These are phyloP conservation scores for Pseudogymnoascus sp. DNA, from an alignment of 2,329 filamentous ascomycete species.

Conservation along the genomic window DNA sequence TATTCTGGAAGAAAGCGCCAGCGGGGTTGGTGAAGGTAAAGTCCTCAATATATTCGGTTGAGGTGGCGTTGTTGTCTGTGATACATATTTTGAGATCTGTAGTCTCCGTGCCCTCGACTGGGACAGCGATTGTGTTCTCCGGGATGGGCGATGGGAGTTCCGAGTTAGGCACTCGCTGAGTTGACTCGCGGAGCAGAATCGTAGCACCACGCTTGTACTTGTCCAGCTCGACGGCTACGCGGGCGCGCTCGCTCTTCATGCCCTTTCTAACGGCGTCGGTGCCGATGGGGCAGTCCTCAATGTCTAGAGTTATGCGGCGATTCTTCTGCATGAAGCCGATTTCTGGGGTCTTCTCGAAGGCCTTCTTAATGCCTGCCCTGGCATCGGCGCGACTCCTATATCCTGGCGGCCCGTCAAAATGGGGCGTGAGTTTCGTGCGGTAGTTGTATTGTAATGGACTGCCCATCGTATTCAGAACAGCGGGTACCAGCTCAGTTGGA, in stretches of 20 bases:
- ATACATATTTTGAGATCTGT: slow-evolving; percentile 81
- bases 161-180: slow-evolving; percentile 52
- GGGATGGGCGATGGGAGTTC: slow-evolving; percentile 11
- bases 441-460: slow-evolving; percentile 90
- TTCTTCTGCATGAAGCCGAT: slow-evolving; percentile 90
- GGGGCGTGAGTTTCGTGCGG: slow-evolving; percentile 91
- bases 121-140: slow-evolving; percentile 17
- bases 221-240: slow-evolving; percentile 60
- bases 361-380: slow-evolving; percentile 42
- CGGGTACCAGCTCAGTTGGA: slow-evolving; percentile 63
- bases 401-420: slow-evolving; percentile 73
- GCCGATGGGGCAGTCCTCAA: slow-evolving; percentile 94
- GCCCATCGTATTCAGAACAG: slow-evolving; percentile 74
- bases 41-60: slow-evolving; percentile 79
- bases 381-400: slow-evolving; percentile 34
- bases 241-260: slow-evolving; percentile 67
- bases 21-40: slow-evolving; percentile 86
- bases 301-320: slow-evolving; percentile 72
- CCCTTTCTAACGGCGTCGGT: slow-evolving; percentile 77
- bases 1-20: slow-evolving; percentile 97
- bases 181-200: slow-evolving; percentile 79
- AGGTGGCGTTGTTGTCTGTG: slow-evolving; percentile 72
- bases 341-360: slow-evolving; percentile 58
- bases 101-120: slow-evolving; percentile 19
- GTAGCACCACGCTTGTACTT: slow-evolving; percentile 78